Evolutionary conservation across 306 rosid genomes (phyloP).

Genomic region (Medicago ruthenica): DNA sequence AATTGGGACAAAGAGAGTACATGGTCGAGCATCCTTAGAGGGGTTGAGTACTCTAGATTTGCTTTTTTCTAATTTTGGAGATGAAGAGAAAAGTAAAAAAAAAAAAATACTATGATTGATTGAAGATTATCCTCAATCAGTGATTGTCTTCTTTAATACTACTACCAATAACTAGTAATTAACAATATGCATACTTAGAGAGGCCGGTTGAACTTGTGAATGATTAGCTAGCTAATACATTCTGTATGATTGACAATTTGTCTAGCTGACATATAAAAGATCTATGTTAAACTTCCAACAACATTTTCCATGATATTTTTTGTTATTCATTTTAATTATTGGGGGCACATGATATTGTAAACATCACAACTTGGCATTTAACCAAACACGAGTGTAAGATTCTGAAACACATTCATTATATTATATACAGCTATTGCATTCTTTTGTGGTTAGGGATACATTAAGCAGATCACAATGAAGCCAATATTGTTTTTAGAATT

Average conservation of each 20-base stretch:
- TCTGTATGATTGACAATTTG: neutral
- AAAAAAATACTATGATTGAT: too few species aligned
- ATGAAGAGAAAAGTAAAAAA: too few species aligned
- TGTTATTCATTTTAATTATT: slow-evolving; percentile 11
- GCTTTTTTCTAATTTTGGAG: too few species aligned
- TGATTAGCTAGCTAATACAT: neutral
- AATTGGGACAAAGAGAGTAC: too few species aligned
- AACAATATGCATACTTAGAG: too few species aligned
- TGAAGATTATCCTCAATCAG: too few species aligned
- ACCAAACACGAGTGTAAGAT: slow-evolving; percentile 38
- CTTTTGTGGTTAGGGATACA: slow-evolving; percentile 6
- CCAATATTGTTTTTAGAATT: slow-evolving; percentile 20
- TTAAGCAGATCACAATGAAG: slow-evolving; percentile 26
- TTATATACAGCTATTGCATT: slow-evolving; percentile 32
- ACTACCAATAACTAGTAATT: too few species aligned
- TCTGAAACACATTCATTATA: slow-evolving; percentile 13
- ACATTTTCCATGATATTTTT: neutral
- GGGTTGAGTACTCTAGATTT: too few species aligned
- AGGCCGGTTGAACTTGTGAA: too few species aligned
- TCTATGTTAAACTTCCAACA: slow-evolving; percentile 23
- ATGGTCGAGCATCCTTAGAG: too few species aligned
- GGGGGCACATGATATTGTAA: slow-evolving; percentile 29
- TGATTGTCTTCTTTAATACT: too few species aligned
- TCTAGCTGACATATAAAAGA: slow-evolving; percentile 6
- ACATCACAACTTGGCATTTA: slow-evolving; percentile 31